phyloP scores from a whole-genome alignment of 2,329 filamentous ascomycete genomes.

The Dactylellina drechsleri region DNA sequence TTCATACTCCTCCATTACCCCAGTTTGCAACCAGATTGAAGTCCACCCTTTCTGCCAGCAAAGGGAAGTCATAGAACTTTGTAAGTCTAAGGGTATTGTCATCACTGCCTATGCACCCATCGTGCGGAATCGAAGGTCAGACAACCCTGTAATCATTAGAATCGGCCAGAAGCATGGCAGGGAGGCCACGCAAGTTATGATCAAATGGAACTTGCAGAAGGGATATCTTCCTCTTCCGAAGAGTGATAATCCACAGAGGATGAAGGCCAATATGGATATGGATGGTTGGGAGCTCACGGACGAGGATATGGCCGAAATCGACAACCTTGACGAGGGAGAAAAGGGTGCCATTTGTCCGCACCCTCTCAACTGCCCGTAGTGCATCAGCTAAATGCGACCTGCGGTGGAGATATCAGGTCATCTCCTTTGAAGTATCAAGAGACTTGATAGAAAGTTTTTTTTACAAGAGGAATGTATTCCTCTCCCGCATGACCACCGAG shows the following conservation, averaged over 20 bases:
- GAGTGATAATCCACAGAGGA: constrained; percentile 71
- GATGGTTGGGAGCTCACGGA: constrained; percentile 70
- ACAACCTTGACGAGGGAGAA: constrained; percentile 71
- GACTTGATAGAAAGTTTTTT: constrained; percentile 5
- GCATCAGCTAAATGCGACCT: background rate
- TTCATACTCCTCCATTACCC: constrained; percentile 60
- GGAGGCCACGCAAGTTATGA: constrained; percentile 77
- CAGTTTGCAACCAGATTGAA: constrained; percentile 82
- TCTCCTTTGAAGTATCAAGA: background rate
- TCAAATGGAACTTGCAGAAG: constrained; percentile 82
- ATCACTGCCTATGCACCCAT: constrained; percentile 84
- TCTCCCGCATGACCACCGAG: constrained; percentile 2
- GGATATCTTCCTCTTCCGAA: constrained; percentile 78
- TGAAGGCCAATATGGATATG: constrained; percentile 73
- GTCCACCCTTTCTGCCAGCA: constrained; percentile 85
- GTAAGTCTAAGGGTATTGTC: constrained; percentile 73
- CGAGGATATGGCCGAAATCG: constrained; percentile 71
- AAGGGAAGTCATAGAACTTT: constrained; percentile 71
- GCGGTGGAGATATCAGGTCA: too few species aligned
- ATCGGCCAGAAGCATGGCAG: constrained; percentile 76
- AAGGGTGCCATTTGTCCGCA: constrained; percentile 47
- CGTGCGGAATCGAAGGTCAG: constrained; percentile 75
- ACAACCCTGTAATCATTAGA: constrained; percentile 71
- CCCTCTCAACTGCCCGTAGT: constrained; percentile 37
- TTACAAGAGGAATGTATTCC: constrained; percentile 1